These are phyloP conservation scores for Hypoxylon intermedium DNA, from an alignment of 495 filamentous ascomycete genomes.

Conservation along the genomic window DNA sequence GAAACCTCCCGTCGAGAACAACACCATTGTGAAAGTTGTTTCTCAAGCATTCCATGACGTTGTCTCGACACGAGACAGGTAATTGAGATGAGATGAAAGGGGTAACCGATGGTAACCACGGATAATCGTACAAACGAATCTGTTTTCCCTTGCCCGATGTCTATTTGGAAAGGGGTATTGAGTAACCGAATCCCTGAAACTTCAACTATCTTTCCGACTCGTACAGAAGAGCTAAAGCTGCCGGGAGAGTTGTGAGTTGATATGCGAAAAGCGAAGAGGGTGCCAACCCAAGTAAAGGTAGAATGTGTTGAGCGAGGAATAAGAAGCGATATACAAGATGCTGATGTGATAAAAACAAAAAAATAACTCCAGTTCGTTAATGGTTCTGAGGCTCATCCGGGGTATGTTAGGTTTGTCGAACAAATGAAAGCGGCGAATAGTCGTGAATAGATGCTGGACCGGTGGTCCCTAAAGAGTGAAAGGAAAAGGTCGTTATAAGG, in stretches of 20 bases:
- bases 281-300: slow-evolving; percentile 43
- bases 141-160: slow-evolving; percentile 41
- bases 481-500: slow-evolving; percentile 69
- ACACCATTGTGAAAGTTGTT: slow-evolving; percentile 75
- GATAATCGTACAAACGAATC: slow-evolving; percentile 42
- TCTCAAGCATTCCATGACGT: slow-evolving; percentile 79
- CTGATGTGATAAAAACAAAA: slow-evolving; percentile 53
- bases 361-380: slow-evolving; percentile 65
- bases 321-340: slow-evolving; percentile 55
- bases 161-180: slow-evolving; percentile 45
- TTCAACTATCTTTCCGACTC: slow-evolving; percentile 50
- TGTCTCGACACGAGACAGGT: slow-evolving; percentile 41
- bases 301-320: slow-evolving; percentile 30
- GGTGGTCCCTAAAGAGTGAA: slow-evolving; percentile 59
- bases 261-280: slow-evolving; percentile 26
- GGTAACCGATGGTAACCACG: slow-evolving; percentile 30
- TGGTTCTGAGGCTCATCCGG: slow-evolving; percentile 71
- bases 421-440: slow-evolving; percentile 62
- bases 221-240: slow-evolving; percentile 52
- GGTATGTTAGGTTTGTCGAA: slow-evolving; percentile 62
- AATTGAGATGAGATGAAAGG: slow-evolving; percentile 28
- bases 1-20: slow-evolving; percentile 83
- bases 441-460: slow-evolving; percentile 58
- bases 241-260: slow-evolving; percentile 38
- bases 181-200: slow-evolving; percentile 37